A percentile compares a stretch with the other conserved stretches of the same genome.
Evolutionary conservation across 2,329 filamentous ascomycete species (phyloP).

Genomic region (Sclerotinia subarctica): DNA sequence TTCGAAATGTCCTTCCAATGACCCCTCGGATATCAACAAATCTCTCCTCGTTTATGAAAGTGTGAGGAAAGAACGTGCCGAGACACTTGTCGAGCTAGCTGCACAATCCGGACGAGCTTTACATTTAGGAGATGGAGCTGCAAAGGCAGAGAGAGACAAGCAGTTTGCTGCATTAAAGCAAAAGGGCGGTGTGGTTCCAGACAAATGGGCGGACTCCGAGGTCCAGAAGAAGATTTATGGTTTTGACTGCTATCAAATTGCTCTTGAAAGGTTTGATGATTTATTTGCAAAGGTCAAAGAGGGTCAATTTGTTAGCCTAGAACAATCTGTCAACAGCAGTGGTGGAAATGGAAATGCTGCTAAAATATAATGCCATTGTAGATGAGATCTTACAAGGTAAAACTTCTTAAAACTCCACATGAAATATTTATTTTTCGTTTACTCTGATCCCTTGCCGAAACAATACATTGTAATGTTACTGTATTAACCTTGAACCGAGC

Average conservation of each 20-base stretch:
- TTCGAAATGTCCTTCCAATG: slow-evolving; percentile 39
- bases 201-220: slow-evolving; percentile 70
- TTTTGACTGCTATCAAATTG: slow-evolving; percentile 22
- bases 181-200: slow-evolving; percentile 49
- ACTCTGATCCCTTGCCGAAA: not conserved
- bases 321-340: not conserved
- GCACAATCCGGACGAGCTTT: slow-evolving; percentile 51
- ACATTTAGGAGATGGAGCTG: slow-evolving; percentile 56
- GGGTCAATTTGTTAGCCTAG: not conserved
- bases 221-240: slow-evolving; percentile 63
- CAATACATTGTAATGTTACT: not conserved
- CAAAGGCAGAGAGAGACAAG: slow-evolving; percentile 57
- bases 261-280: slow-evolving; percentile 20
- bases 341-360: not conserved
- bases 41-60: slow-evolving; percentile 53
- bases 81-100: slow-evolving; percentile 50
- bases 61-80: slow-evolving; percentile 53
- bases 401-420: not conserved
- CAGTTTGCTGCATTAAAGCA: slow-evolving; percentile 50
- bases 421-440: too few species aligned
- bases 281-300: slow-evolving; percentile 16
- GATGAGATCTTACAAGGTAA: not conserved
- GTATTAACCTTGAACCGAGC: not conserved
- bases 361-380: not conserved
- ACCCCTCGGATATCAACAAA: slow-evolving; percentile 44